These are phyloP conservation scores for Oxyria digyna DNA, from an alignment of 148 eudicot species.

Conservation along the genomic window DNA sequence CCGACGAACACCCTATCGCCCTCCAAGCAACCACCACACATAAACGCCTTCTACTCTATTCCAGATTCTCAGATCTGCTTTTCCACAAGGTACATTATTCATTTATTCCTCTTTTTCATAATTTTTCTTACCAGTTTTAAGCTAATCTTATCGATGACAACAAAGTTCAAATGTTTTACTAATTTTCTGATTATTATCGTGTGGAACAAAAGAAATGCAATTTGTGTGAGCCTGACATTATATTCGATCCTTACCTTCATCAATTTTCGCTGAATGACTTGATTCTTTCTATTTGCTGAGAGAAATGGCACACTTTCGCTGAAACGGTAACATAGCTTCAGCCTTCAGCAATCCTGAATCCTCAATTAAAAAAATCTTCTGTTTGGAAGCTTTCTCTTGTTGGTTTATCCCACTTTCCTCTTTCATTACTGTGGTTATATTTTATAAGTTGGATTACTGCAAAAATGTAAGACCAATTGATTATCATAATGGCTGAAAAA, in stretches of 20 bases:
- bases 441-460: not conserved
- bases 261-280: no score
- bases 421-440: not conserved
- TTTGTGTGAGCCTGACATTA: no score
- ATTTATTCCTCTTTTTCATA: not conserved
- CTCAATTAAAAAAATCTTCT: no score
- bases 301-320: no score
- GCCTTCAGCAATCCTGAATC: not conserved
- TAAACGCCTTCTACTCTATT: not conserved
- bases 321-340: no score
- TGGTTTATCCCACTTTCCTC: not conserved
- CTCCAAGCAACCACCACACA: not conserved
- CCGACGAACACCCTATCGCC: not conserved
- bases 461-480: not conserved
- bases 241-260: no score
- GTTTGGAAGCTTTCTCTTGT: not conserved
- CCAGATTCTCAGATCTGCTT: slow-evolving; percentile 1
- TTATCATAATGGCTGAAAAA: not conserved
- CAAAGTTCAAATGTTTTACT: not conserved
- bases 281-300: no score
- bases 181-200: not conserved
- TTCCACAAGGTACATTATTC: slow-evolving; percentile 1
- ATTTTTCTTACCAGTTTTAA: not conserved
- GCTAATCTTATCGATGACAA: not conserved
- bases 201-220: not conserved